Conservation (phyloP, 2,329 filamentous ascomycete species). For the Leptographium procerum region DNA sequence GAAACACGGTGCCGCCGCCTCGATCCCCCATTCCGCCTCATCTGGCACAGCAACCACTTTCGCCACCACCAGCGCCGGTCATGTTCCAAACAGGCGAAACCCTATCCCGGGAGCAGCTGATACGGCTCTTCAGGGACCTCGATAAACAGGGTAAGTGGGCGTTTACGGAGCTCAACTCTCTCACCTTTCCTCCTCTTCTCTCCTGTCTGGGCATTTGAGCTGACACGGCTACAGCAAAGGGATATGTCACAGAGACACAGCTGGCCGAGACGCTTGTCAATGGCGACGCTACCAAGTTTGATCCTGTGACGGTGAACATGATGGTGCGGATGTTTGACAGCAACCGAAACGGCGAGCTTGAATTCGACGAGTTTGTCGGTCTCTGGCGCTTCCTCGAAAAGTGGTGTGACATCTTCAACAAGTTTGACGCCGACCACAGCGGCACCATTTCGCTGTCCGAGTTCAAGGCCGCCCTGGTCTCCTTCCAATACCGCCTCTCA, state of each 20-base stretch:
- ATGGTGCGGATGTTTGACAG: constrained; percentile 99
- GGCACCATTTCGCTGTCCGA: constrained; percentile 80
- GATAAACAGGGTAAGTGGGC: constrained; percentile 61
- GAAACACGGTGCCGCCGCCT: constrained; percentile 4
- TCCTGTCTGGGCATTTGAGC: too few species aligned
- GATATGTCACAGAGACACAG: constrained; percentile 75
- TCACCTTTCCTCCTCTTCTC: too few species aligned
- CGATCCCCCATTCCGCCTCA: constrained; percentile 3
- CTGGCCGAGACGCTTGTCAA: constrained; percentile 87
- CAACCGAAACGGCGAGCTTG: constrained; percentile 78
- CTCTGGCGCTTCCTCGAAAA: constrained; percentile 92
- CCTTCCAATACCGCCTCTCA: constrained; percentile 87
- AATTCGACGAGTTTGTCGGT: constrained; percentile 91
- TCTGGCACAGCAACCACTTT: background rate
- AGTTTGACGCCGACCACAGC: constrained; percentile 78
- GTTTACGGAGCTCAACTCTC: background rate
- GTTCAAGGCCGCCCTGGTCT: constrained; percentile 80
- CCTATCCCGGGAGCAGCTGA: constrained; percentile 45
- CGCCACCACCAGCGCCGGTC: background rate
- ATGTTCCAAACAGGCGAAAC: constrained; percentile 37
- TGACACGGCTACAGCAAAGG: constrained; percentile 41
- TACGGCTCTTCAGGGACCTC: constrained; percentile 80
- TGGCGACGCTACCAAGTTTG: constrained; percentile 87
- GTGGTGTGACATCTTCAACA: constrained; percentile 90
- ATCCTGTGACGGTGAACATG: constrained; percentile 89